A percentile compares a stretch with the other conserved stretches of the same genome.
These are phyloP conservation scores for Sutorius australiensis DNA, from an alignment of 768 basidiomycete species.

Conservation along the genomic window DNA sequence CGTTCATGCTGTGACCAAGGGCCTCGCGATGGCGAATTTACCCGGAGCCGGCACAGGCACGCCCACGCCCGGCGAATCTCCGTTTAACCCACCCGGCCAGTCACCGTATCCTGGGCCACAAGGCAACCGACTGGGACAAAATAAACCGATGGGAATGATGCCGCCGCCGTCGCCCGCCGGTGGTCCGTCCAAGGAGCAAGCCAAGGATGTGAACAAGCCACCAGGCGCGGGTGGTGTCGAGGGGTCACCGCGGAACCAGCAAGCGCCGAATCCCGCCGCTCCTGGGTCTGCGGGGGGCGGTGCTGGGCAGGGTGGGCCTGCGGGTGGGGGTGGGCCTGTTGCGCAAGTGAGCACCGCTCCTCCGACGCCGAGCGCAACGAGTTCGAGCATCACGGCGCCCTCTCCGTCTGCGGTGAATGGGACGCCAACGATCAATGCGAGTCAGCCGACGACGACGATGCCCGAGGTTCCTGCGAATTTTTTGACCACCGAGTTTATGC, in stretches of 20 bases:
- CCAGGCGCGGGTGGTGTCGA: slow-evolving; percentile 30
- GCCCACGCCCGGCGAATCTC: slow-evolving; percentile 43
- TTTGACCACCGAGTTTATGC: slow-evolving; percentile 43
- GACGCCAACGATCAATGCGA: slow-evolving; percentile 29
- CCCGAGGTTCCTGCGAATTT: slow-evolving; percentile 26
- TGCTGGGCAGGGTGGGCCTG: too few relatives aligned
- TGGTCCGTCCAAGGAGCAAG: slow-evolving; percentile 29
- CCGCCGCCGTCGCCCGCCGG: slow-evolving; percentile 50
- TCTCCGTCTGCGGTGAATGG: slow-evolving; percentile 37
- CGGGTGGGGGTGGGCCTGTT: neutral
- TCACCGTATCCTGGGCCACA: slow-evolving; percentile 33
- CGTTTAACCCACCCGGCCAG: slow-evolving; percentile 37
- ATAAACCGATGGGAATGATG: slow-evolving; percentile 44
- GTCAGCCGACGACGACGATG: slow-evolving; percentile 21
- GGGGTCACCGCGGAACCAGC: slow-evolving; percentile 44
- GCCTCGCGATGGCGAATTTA: slow-evolving; percentile 27
- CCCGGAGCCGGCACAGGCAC: slow-evolving; percentile 39
- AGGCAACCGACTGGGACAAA: slow-evolving; percentile 30
- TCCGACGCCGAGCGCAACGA: slow-evolving; percentile 34
- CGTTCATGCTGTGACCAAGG: slow-evolving; percentile 36
- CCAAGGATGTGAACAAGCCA: slow-evolving; percentile 31
- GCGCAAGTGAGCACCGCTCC: slow-evolving; percentile 33
- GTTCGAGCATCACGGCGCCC: slow-evolving; percentile 34
- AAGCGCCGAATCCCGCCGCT: slow-evolving; percentile 24
- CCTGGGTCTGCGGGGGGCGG: too few relatives aligned